These are phyloP conservation scores for Capsicum baccatum DNA, from an alignment of 257 asterid genomes.

Conservation along the genomic window DNA sequence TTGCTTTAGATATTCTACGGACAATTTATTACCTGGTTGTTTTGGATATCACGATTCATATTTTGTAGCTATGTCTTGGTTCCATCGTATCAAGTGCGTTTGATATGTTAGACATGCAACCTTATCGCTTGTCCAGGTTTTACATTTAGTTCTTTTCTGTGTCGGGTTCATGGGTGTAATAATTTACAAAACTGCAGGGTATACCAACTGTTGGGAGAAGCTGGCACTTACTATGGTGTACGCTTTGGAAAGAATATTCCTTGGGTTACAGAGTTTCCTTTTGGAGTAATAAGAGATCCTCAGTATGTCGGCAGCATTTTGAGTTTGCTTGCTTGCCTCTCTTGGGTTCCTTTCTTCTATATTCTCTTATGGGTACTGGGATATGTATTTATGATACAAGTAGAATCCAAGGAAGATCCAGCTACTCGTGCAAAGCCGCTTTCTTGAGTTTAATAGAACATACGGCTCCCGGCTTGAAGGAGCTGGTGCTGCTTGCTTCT, in stretches of 20 bases:
- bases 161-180: neutral
- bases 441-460: constrained; percentile 39
- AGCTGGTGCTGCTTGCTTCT: constrained; percentile 15
- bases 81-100: neutral
- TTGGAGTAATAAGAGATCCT: constrained; percentile 88
- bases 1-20: neutral
- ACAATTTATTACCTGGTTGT: neutral
- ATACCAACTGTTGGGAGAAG: constrained; percentile 86
- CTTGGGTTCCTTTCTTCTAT: constrained; percentile 71
- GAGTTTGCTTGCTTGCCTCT: constrained; percentile 80
- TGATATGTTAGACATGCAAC: neutral
- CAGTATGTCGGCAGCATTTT: constrained; percentile 85
- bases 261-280: constrained; percentile 86
- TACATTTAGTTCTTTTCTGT: neutral
- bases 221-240: constrained; percentile 91
- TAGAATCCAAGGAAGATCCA: constrained; percentile 82
- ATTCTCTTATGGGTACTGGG: constrained; percentile 73
- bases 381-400: constrained; percentile 63
- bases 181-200: constrained; percentile 62
- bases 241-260: constrained; percentile 86
- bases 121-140: neutral
- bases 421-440: constrained; percentile 75
- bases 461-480: neutral
- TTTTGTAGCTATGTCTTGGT: neutral
- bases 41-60: neutral